Base-by-base conservation (phyloP, 345 rosid species). In the Aquilaria yunnanensis region DNA sequence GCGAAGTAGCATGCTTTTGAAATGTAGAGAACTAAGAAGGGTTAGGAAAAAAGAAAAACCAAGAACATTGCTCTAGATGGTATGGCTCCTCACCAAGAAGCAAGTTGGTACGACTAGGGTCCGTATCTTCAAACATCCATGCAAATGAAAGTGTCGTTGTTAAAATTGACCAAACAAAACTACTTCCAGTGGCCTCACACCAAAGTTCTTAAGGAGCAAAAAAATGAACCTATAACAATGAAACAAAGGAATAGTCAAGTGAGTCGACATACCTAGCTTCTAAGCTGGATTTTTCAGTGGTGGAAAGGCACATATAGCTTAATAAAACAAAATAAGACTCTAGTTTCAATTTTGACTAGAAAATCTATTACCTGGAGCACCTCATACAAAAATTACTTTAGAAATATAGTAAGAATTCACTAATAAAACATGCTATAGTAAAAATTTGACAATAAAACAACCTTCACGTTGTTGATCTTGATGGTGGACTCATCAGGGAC, bases 101-200 rank as follows among this genome's bases (percentile, higher is more conserved):
- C 68, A 93, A 94, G 58, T 93, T 90, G 16, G 60, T 72, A 74
- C 88, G 88, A 73, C 72, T 78, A 7, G 98, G 98, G 71, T 87
- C 85, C n/a, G 97, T 68, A 48, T 87, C 88, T 60, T 77, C 97
- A 69, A 93, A 93, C 98, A 93, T 90, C 98, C 97, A 90, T 54
- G 96, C 97, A 66, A 93, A 93, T 48, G 96, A 73, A 29, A 88
- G 16, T 9, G 82, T 97, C 97, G 90, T 90, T 4, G 80, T 83
- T 16, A 86, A 96, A 43, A 93, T 93, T 1, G 84, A 77, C 50
- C 88, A 66, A 92, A 96, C 67, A 93, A 93, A 56, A 93, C 78
- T 4, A 96, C 96, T 72, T 93, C 98, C 59, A 93, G 66, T 70
- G 88, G 90, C 78, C 97, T 88, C 14, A 93, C 94, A 7, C 97